Percentiles rank a stretch among this genome's conserved stretches.
These are phyloP conservation scores for Phytopythium mirpurense DNA, from an alignment of 352 stramenopile species.

Conservation along the genomic window DNA sequence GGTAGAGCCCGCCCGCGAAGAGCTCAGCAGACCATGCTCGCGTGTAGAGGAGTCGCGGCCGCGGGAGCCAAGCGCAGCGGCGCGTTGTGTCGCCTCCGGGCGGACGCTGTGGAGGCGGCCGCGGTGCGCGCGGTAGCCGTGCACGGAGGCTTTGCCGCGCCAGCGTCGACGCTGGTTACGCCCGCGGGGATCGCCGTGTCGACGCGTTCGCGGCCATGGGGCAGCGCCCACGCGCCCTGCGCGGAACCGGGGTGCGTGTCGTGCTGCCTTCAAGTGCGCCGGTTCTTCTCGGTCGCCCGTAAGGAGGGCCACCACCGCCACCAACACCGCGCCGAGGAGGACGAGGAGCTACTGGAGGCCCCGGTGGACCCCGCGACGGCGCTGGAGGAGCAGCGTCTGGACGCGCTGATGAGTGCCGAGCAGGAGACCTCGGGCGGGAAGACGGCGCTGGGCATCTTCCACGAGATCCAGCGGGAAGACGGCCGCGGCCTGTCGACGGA, in stretches of 20 bases:
- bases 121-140: neutral
- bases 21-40: slow-evolving; percentile 23
- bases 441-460: slow-evolving; percentile 45
- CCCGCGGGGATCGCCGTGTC: neutral
- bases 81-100: slow-evolving; percentile 9
- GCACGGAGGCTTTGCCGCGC: neutral
- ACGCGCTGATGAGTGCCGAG: slow-evolving; percentile 22
- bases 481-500: slow-evolving; percentile 33
- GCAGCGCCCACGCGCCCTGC: neutral
- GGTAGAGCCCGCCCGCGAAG: no score
- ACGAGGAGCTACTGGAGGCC: slow-evolving; percentile 14
- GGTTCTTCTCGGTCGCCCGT: slow-evolving; percentile 13
- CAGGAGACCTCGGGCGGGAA: slow-evolving; percentile 31
- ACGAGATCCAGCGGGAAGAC: slow-evolving; percentile 29
- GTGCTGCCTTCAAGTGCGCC: slow-evolving; percentile 7
- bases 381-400: slow-evolving; percentile 14
- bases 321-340: neutral
- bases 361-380: slow-evolving; percentile 17
- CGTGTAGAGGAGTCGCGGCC: slow-evolving; percentile 12
- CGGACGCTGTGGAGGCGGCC: neutral
- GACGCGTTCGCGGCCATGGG: neutral
- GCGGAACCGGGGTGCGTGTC: neutral
- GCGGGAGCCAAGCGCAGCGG: slow-evolving; percentile 4
- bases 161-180: neutral
- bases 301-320: slow-evolving; percentile 12